These are phyloP conservation scores for Syzygium aromaticum DNA, from an alignment of 345 rosid species.

Conservation along the genomic window DNA sequence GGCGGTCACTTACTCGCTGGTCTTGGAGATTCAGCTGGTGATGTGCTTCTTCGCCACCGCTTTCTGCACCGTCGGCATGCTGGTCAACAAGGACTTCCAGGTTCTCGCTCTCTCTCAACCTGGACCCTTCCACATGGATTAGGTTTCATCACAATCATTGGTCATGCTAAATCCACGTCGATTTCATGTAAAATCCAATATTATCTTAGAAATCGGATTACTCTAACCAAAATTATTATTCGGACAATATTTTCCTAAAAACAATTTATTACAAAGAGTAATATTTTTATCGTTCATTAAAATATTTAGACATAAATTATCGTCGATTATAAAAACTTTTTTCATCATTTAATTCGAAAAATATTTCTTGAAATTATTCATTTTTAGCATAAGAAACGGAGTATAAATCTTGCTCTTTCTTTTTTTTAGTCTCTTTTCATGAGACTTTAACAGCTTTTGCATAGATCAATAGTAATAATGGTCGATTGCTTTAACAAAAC, in stretches of 20 bases:
- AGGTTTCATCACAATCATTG: neutral
- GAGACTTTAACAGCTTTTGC: neutral
- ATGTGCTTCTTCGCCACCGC: constrained; percentile 46
- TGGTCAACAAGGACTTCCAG: constrained; percentile 58
- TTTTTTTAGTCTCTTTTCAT: too few relatives aligned
- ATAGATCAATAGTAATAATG: neutral
- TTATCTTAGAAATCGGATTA: neutral
- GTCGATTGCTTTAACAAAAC: neutral
- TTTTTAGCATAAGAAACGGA: too few relatives aligned
- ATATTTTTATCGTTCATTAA: too few relatives aligned
- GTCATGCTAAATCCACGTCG: neutral
- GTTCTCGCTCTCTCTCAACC: constrained; percentile 5
- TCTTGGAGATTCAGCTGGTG: constrained; percentile 60
- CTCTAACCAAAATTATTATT: neutral
- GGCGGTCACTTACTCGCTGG: constrained; percentile 40
- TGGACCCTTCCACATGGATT: neutral
- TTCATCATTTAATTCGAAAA: too few relatives aligned
- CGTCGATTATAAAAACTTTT: too few relatives aligned
- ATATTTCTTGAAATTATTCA: too few relatives aligned
- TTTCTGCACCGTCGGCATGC: constrained; percentile 53
- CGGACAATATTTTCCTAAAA: too few relatives aligned
- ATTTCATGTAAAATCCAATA: too few relatives aligned
- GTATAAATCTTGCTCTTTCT: too few relatives aligned
- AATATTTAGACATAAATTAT: too few relatives aligned
- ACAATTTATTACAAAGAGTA: too few relatives aligned